Evolutionary conservation across 2,329 filamentous ascomycete genomes (phyloP).

Genomic region (Plenodomus biglobosus): DNA sequence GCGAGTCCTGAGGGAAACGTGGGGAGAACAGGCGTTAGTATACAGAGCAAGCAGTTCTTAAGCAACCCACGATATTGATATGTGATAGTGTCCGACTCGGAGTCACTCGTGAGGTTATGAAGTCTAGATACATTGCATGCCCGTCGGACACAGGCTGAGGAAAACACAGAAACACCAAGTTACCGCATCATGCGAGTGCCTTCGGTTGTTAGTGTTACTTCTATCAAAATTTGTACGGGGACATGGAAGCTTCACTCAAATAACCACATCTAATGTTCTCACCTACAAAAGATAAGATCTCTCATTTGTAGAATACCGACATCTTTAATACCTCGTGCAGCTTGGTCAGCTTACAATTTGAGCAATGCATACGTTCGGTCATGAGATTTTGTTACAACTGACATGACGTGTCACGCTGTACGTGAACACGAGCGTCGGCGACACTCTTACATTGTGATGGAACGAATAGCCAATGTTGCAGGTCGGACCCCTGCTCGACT

Average conservation of each 20-base stretch:
- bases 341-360: conserved; percentile 29
- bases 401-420: conserved; percentile 61
- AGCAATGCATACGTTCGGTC: conserved; percentile 30
- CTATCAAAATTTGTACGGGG: background rate
- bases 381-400: conserved; percentile 22
- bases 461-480: conserved; percentile 46
- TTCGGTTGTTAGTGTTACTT: background rate
- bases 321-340: conserved; percentile 15
- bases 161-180: too few relatives aligned
- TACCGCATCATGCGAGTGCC: background rate
- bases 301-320: conserved; percentile 7
- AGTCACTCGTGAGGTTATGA: too few relatives aligned
- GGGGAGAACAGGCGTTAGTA: too few relatives aligned
- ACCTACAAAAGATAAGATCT: conserved; percentile 32
- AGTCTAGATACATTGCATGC: too few relatives aligned
- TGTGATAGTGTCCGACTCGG: too few relatives aligned
- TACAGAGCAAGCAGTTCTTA: too few relatives aligned
- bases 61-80: too few relatives aligned
- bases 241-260: conserved; percentile 28
- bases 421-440: conserved; percentile 59
- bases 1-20: too few relatives aligned
- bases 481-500: conserved; percentile 38
- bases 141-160: too few relatives aligned
- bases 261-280: conserved; percentile 19
- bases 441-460: conserved; percentile 56